phyloP scores from a whole-genome alignment of 768 basidiomycete species.

The Amanita subjunquillea region DNA sequence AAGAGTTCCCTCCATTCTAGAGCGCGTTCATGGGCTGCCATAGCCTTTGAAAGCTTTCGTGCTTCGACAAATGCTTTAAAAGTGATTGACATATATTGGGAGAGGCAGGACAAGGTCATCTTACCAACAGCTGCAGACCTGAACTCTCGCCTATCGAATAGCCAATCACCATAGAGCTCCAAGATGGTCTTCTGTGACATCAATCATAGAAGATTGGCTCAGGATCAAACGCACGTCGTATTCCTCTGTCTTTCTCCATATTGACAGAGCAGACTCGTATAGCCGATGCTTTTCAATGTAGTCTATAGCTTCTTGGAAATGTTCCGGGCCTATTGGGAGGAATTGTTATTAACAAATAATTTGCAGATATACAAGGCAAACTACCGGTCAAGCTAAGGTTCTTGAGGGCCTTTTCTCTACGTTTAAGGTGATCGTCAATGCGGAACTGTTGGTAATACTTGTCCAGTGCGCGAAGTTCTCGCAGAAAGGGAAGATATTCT shows the following conservation, averaged over 20 bases:
- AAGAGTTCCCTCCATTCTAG: constrained; percentile 91
- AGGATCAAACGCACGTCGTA: constrained; percentile 38
- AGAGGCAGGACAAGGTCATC: constrained; percentile 7
- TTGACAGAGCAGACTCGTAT: constrained; percentile 59
- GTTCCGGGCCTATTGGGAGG: constrained; percentile 38
- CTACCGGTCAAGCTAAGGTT: constrained; percentile 70
- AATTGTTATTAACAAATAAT: neutral
- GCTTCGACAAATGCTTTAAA: constrained; percentile 50
- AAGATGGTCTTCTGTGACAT: constrained; percentile 44
- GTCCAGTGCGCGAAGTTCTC: constrained; percentile 75
- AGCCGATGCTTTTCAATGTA: constrained; percentile 77
- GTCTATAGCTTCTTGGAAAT: constrained; percentile 69
- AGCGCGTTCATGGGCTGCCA: constrained; percentile 82
- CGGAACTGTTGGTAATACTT: constrained; percentile 77
- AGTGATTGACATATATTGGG: neutral
- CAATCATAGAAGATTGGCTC: neutral
- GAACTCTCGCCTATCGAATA: constrained; percentile 81
- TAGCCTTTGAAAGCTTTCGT: constrained; percentile 52
- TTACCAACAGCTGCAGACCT: constrained; percentile 73
- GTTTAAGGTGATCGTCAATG: constrained; percentile 87
- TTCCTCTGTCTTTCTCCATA: constrained; percentile 61
- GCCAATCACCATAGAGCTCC: constrained; percentile 74
- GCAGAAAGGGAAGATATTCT: constrained; percentile 95
- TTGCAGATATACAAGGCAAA: neutral
- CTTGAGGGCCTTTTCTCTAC: constrained; percentile 60